A percentile compares a stretch with the other conserved stretches of the same genome.
Conservation (phyloP, 2,329 filamentous ascomycete species). For the Alternaria metachromatica region DNA sequence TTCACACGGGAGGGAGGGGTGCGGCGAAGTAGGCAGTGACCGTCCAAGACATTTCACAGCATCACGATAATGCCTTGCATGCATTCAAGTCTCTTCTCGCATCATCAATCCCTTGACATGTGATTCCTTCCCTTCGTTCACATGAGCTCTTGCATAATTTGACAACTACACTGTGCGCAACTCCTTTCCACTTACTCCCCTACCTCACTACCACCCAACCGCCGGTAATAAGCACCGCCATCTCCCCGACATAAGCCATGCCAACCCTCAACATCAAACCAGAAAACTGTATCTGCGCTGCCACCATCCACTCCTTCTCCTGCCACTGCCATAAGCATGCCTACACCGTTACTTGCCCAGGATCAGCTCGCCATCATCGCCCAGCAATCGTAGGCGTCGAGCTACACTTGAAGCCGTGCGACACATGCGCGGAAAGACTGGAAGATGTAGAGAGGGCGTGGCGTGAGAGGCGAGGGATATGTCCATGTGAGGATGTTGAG, state of each 20-base stretch:
- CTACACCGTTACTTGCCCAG: neutral
- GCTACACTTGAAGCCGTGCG: neutral
- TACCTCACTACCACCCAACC: neutral
- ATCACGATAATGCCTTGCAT: neutral
- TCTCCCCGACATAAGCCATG: neutral
- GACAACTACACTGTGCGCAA: neutral
- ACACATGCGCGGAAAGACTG: neutral
- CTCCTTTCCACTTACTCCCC: neutral
- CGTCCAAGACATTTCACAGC: neutral
- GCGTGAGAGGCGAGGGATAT: neutral
- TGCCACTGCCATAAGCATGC: neutral
- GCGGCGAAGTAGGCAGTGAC: neutral
- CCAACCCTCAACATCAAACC: neutral
- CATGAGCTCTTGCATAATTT: neutral
- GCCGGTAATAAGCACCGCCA: neutral
- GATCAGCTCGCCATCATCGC: neutral
- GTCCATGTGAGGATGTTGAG: neutral
- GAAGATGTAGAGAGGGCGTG: neutral
- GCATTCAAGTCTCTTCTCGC: neutral
- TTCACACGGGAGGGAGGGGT: neutral
- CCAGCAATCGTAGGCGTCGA: neutral
- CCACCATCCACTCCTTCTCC: neutral
- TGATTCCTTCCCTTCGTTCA: neutral
- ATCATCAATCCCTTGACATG: neutral
- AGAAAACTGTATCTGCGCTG: constrained; percentile 3